Conservation (phyloP, 768 basidiomycete species). For the Lepiota brunneoincarnata region DNA sequence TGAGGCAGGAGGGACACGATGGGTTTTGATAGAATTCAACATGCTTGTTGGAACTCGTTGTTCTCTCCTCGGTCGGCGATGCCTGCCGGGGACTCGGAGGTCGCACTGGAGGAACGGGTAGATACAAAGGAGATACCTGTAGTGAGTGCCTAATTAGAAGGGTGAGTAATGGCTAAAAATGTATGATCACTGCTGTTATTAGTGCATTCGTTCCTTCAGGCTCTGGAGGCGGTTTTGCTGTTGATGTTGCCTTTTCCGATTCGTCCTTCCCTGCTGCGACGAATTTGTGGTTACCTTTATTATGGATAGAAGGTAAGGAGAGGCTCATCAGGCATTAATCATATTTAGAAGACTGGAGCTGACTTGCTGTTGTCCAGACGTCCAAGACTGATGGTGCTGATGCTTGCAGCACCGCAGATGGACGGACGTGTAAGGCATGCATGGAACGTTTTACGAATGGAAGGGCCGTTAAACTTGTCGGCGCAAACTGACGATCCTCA, state of each 20-base stretch:
- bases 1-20: slow-evolving; percentile 7
- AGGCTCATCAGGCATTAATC: slow-evolving; percentile 8
- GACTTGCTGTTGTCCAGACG: neutral
- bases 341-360: slow-evolving; percentile 5
- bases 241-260: slow-evolving; percentile 9
- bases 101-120: neutral
- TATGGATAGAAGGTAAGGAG: slow-evolving; percentile 1
- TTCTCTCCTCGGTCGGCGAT: slow-evolving; percentile 5
- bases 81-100: slow-evolving; percentile 10
- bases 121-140: slow-evolving; percentile 10
- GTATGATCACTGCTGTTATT: slow-evolving; percentile 1
- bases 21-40: neutral
- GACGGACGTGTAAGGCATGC: neutral
- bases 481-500: neutral
- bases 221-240: neutral
- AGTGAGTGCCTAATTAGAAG: slow-evolving; percentile 7
- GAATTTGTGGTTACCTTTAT: slow-evolving; percentile 4
- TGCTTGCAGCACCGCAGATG: neutral
- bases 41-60: neutral
- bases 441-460: neutral
- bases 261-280: neutral
- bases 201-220: slow-evolving; percentile 2
- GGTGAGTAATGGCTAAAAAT: slow-evolving; percentile 2
- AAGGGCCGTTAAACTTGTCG: neutral
- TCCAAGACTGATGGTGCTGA: slow-evolving; percentile 4